Base-by-base conservation (phyloP, 2,329 filamentous ascomycete species). In the Verticillium nubilum region DNA sequence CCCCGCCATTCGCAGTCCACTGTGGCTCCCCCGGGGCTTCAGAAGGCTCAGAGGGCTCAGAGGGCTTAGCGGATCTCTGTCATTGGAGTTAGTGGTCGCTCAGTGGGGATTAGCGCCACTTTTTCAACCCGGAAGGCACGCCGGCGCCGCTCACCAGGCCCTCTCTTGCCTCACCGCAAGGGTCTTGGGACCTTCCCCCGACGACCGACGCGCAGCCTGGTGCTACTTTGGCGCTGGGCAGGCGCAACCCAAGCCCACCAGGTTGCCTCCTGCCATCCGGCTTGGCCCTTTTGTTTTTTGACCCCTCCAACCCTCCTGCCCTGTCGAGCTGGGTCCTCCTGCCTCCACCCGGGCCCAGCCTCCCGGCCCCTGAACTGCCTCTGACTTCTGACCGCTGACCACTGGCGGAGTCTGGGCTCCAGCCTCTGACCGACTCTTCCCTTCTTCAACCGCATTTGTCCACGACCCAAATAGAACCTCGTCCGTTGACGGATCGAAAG, bases 401-500 rank as follows among this genome's bases (percentile, higher is more conserved):
- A 23, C 10, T 23, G 29, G 29, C 29, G 29, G 29, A 13, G 29
- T 10, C 29, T 31, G 29, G 29, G 42, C 42, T 29, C 52, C n/a
- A 15, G 12, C 52, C 29, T 33, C 52, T 31, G 52, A 54, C 52
- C 52, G 52, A 54, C 52, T 31, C 54, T 42, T 28, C 19, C 33
- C 54, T 28, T 56, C 42, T 56, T 56, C 33, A 23, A 35, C 33
- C 25, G 19, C 35, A 5, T 12, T 31, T 15, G 26, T 56, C 31
- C 54, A 13, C 54, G 23, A 13, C 13, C 25, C 54, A 54, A 31
- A 27, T 47, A 7, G 19, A 50, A 50, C n/a, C 42, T 50, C 42
- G 42, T 50, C 42, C 54, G 33, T 56, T 27, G 56, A 57, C 56
- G 42, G 37, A 57, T 52, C 42, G 56, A 57, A 52, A 26, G 25